These are phyloP conservation scores for Nitzschia sp. DNA, from an alignment of 108 stramenopile genomes.

Conservation along the genomic window DNA sequence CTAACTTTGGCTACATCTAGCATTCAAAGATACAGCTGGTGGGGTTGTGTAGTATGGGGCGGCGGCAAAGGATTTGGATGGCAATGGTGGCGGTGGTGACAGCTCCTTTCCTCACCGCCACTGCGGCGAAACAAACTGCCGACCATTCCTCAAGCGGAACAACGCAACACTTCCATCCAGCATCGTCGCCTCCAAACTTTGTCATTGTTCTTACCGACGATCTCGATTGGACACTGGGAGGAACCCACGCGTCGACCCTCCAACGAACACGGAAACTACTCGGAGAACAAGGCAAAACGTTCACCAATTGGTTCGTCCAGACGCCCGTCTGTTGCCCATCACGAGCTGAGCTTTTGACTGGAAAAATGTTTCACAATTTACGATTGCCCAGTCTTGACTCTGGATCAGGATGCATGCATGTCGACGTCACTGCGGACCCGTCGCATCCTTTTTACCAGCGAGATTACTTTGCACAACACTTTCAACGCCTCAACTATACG, in stretches of 20 bases:
- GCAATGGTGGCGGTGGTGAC: too few relatives aligned
- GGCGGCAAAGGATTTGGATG: too few relatives aligned
- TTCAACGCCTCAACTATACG: slow-evolving; percentile 28
- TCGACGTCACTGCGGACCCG: slow-evolving; percentile 19
- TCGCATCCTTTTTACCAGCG: slow-evolving; percentile 30
- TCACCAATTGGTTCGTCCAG: slow-evolving; percentile 49
- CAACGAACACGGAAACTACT: slow-evolving; percentile 23
- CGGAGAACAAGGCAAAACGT: slow-evolving; percentile 22
- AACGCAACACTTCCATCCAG: too few relatives aligned
- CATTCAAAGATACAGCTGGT: too few relatives aligned
- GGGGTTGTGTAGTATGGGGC: too few relatives aligned
- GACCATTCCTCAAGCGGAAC: too few relatives aligned
- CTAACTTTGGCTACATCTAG: too few relatives aligned
- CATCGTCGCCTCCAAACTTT: slow-evolving; percentile 40
- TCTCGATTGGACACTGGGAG: slow-evolving; percentile 46
- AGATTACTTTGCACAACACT: slow-evolving; percentile 41
- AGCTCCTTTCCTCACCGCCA: too few relatives aligned
- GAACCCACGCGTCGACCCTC: slow-evolving; percentile 38
- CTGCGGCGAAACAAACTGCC: too few relatives aligned
- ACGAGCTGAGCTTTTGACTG: slow-evolving; percentile 49
- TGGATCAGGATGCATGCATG: slow-evolving; percentile 39
- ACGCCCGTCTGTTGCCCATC: slow-evolving; percentile 54
- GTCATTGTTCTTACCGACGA: slow-evolving; percentile 58
- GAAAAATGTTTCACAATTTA: slow-evolving; percentile 44
- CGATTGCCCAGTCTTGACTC: neutral